phyloP scores from a whole-genome alignment of 345 rosid genomes.

The Eucalyptus regnans region DNA sequence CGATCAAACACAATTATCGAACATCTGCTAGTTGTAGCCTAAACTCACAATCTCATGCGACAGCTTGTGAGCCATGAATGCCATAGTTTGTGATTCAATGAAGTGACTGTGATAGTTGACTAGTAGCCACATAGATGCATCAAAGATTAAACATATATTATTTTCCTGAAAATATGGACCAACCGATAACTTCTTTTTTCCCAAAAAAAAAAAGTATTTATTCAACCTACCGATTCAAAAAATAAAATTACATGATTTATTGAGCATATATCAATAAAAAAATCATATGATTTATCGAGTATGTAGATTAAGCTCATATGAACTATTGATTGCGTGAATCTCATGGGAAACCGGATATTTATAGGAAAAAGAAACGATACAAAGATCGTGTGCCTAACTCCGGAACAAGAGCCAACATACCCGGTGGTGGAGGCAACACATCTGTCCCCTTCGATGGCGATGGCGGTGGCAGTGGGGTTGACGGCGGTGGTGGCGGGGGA shows the following conservation, averaged over 20 bases:
- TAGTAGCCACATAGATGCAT: neutral
- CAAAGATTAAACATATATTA: neutral
- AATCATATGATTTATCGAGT: neutral
- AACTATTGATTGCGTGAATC: neutral
- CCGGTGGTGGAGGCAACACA: neutral
- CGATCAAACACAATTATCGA: neutral
- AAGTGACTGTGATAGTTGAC: neutral
- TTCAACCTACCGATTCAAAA: neutral
- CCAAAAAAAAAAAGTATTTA: neutral
- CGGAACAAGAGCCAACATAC: neutral
- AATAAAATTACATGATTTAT: neutral
- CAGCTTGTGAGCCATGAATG: neutral
- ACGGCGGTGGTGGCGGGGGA: neutral
- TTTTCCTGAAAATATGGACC: neutral
- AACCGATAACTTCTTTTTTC: neutral
- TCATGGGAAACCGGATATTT: neutral
- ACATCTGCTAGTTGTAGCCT: neutral
- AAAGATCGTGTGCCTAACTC: neutral
- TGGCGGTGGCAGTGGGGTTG: neutral
- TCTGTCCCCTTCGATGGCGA: neutral
- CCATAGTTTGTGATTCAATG: neutral
- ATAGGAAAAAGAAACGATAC: neutral
- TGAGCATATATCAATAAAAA: too few species aligned
- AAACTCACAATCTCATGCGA: neutral
- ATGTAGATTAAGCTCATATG: neutral